A percentile compares a stretch with the other conserved stretches of the same genome.
Conservation (phyloP, 2,329 filamentous ascomycete genomes). For the Botrytis fragariae region DNA sequence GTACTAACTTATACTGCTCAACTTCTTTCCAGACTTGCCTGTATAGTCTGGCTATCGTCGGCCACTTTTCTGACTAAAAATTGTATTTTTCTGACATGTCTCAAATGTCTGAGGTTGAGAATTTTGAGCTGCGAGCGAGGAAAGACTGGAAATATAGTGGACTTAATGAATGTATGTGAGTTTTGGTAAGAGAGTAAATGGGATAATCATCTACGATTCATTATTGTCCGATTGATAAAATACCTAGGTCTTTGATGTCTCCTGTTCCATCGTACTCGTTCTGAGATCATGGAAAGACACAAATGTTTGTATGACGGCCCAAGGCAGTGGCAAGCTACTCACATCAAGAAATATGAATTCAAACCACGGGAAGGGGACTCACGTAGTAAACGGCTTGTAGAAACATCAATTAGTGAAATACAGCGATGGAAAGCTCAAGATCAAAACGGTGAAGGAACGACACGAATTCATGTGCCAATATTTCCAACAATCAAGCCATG, state of each 20-base stretch:
- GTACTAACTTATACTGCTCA: background rate
- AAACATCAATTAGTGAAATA: background rate
- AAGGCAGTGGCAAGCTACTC: background rate
- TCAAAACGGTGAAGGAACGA: background rate
- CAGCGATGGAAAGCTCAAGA: background rate
- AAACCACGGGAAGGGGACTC: too few species aligned
- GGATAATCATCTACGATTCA: background rate
- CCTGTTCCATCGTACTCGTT: background rate
- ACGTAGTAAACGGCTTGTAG: background rate
- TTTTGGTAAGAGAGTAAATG: background rate
- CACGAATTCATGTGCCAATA: background rate
- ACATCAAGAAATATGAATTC: too few species aligned
- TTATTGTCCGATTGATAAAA: background rate
- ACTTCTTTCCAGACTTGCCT: background rate
- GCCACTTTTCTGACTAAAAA: background rate
- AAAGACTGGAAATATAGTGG: background rate
- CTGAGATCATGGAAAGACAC: background rate
- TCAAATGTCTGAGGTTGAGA: background rate
- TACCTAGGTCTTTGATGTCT: background rate
- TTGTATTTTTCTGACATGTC: background rate
- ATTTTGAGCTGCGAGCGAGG: background rate
- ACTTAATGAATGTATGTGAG: background rate
- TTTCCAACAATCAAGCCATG: background rate
- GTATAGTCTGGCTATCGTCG: rapidly evolving
- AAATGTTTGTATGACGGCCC: background rate